phyloP scores from a whole-genome alignment of 768 basidiomycete genomes.

The Mrakia frigida region DNA sequence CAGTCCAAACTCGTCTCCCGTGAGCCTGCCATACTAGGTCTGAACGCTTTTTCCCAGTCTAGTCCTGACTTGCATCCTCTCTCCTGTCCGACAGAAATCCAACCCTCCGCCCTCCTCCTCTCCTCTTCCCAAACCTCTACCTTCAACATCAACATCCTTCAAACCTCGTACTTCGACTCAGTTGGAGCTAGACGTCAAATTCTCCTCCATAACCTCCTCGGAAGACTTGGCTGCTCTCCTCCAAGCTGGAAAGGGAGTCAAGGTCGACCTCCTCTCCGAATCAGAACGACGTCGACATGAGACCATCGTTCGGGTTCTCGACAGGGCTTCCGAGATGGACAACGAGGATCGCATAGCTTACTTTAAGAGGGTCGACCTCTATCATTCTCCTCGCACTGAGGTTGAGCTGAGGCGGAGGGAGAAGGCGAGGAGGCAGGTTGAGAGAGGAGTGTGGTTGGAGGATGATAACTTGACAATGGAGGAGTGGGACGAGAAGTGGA shows the following conservation, averaged over 20 bases:
- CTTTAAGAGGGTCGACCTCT: background rate
- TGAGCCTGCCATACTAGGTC: no score
- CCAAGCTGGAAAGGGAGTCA: background rate
- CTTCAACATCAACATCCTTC: background rate
- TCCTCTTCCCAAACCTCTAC: background rate
- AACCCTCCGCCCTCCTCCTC: no score
- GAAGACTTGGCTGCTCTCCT: slow-evolving; percentile 46
- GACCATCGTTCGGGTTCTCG: background rate
- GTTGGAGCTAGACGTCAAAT: slow-evolving; percentile 10
- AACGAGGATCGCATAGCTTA: background rate
- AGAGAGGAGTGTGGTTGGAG: background rate
- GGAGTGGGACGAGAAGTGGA: background rate
- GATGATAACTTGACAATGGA: background rate
- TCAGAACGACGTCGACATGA: background rate
- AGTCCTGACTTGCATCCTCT: no score
- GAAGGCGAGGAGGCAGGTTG: background rate
- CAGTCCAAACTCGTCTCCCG: no score
- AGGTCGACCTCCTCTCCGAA: background rate
- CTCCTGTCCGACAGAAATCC: no score
- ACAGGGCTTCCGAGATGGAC: background rate
- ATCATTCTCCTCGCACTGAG: background rate
- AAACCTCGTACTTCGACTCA: background rate
- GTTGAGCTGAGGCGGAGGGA: background rate
- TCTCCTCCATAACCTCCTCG: slow-evolving; percentile 39
- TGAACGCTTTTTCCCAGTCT: no score